Percentiles rank a stretch among this genome's conserved stretches.
These are phyloP conservation scores for Triglochin maritima DNA, from an alignment of 106 monocot species.

Conservation along the genomic window DNA sequence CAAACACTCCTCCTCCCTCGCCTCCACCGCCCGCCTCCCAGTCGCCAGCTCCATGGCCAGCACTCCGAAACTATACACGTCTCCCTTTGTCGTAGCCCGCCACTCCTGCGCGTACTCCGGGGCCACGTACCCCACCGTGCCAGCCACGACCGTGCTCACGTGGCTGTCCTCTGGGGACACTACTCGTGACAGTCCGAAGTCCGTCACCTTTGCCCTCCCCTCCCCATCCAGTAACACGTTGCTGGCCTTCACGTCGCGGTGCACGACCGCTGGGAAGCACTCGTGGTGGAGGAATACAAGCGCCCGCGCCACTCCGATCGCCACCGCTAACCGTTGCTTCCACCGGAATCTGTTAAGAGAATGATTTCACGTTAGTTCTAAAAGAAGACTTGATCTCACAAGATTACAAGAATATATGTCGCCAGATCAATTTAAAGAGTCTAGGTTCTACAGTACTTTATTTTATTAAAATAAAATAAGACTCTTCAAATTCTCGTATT, in stretches of 20 bases:
- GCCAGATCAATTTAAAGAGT: no score
- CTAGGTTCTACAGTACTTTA: no score
- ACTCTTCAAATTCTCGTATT: no score
- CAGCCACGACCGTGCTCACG: slow-evolving; percentile 76
- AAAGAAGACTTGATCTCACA: no score
- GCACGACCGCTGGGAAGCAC: slow-evolving; percentile 75
- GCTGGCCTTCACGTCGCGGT: slow-evolving; percentile 90
- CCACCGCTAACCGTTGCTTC: slow-evolving; percentile 25
- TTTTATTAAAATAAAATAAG: no score
- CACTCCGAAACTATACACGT: slow-evolving; percentile 86
- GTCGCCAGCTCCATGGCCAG: slow-evolving; percentile 75
- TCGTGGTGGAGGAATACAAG: slow-evolving; percentile 64
- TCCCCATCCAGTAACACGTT: slow-evolving; percentile 61
- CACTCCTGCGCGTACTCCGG: slow-evolving; percentile 73
- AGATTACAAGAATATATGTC: no score
- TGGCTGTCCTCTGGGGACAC: slow-evolving; percentile 50
- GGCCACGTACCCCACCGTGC: slow-evolving; percentile 89
- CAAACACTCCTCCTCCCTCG: slow-evolving; percentile 55
- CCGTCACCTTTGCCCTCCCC: slow-evolving; percentile 49
- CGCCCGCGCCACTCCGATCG: slow-evolving; percentile 58
- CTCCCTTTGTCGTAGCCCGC: slow-evolving; percentile 65
- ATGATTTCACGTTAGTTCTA: no score
- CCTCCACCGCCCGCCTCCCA: slow-evolving; percentile 59
- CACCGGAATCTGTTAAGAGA: slow-evolving; percentile 16
- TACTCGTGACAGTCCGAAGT: slow-evolving; percentile 65